Percentiles rank a stretch among this genome's conserved stretches.
phyloP scores from a whole-genome alignment of 2,329 filamentous ascomycete genomes.

The Apiospora sp. region DNA sequence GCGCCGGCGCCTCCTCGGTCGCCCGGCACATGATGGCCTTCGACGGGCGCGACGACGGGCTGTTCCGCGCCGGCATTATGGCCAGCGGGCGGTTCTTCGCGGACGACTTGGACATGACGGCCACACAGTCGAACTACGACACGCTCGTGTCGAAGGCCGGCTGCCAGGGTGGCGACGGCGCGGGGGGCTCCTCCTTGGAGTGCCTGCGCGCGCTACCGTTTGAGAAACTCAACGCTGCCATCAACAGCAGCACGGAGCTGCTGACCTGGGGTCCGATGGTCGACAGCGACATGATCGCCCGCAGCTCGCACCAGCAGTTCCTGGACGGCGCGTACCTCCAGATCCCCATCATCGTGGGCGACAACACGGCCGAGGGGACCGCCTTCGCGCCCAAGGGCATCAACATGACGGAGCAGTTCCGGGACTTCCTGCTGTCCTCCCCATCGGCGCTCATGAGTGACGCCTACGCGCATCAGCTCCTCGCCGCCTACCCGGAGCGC shows the following conservation, averaged over 20 bases:
- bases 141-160: slow-evolving; percentile 39
- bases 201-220: slow-evolving; percentile 45
- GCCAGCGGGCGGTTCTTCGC: slow-evolving; percentile 54
- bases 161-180: slow-evolving; percentile 48
- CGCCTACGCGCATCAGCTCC: neutral
- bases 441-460: neutral
- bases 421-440: slow-evolving; percentile 44
- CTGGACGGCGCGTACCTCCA: slow-evolving; percentile 41
- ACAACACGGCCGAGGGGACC: slow-evolving; percentile 49
- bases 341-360: slow-evolving; percentile 44
- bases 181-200: slow-evolving; percentile 47
- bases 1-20: slow-evolving; percentile 58
- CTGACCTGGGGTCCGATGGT: slow-evolving; percentile 37
- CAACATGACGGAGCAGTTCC: slow-evolving; percentile 63
- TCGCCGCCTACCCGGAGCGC: neutral
- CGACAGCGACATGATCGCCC: slow-evolving; percentile 51
- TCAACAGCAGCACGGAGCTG: slow-evolving; percentile 36
- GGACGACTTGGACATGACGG: neutral
- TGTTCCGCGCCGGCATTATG: slow-evolving; percentile 63
- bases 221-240: slow-evolving; percentile 41
- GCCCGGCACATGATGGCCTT: slow-evolving; percentile 60
- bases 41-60: slow-evolving; percentile 58
- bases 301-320: slow-evolving; percentile 39
- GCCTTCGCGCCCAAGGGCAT: slow-evolving; percentile 61
- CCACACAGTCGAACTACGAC: slow-evolving; percentile 41